Evolutionary conservation across 495 filamentous ascomycete species (phyloP), one percentile per base, ranked within the genome.

Genomic region (Penicillium maclennaniae): DNA sequence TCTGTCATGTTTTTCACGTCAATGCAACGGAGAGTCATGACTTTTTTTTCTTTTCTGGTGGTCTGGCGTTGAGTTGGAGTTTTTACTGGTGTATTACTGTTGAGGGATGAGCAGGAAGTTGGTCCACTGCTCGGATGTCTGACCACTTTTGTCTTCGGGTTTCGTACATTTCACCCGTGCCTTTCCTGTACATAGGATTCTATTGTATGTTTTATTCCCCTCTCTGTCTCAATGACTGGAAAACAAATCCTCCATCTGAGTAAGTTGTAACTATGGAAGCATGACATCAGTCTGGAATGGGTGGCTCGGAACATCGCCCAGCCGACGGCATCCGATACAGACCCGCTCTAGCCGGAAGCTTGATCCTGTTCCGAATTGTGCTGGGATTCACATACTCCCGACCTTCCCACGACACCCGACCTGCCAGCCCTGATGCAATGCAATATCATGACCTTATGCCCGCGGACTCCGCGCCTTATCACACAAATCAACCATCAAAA

Each of bases 21-120:
- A 73, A 73, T 73, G 63, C 70, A 75, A 75, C 72, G 72, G 71
- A 73, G 67, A 72, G 60, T 69, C 66, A 75, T 72, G 70, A 69
- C 61, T 63, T 58, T 62, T 43, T 60, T 61, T 59, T 51, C 56
- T 62, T 27, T 49, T 51, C 56, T 43, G 51, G 43, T 51, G 36
- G 34, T 49, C 55, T 50, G 25, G 47, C 47, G 8, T 34, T 14
- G 3, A 14, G 31, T 4, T 31, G 20, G 20, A 23, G 28, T 31
- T 45, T 48, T 46, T 3, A 27, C 19, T 44, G 42, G 42, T 27
- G 31, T 34, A 34, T 1, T 34, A 34, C 31, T 34, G 42, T 41
- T 48, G 38, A 19, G 25, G 15, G 20, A 21, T 34, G 31, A 34
- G 31, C 31, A 14, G 31, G 14, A 34, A 34, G 31, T 12, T 34